Evolutionary conservation across 768 basidiomycete genomes (phyloP), one percentile per base, ranked within the genome.

Genomic region (Obba rivulosa): DNA sequence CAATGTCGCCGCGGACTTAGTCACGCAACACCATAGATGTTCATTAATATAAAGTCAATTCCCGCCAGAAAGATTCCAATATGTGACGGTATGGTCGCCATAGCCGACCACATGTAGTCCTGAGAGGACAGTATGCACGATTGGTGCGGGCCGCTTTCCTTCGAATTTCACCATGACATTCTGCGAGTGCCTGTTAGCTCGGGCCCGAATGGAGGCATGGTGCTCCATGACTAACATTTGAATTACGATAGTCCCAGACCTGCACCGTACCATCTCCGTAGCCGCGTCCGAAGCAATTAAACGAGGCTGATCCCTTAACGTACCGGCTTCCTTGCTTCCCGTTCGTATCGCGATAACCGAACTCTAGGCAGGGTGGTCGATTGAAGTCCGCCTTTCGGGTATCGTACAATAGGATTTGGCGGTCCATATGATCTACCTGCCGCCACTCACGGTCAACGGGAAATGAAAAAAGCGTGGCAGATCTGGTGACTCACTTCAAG

Each of bases 211-310:
- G 16, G 9, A 43, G 28, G 13, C 28, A 31, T 31, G 28, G 7
- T 20, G 23, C 3, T 4, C n/a, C 3, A 50, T 16, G 20, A 50
- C 65, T 46, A 66, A 74, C 77, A 68, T 72, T 71, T 13, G 50
- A 53, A 43, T 75, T 74, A 24, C 78, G 69, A 61, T 69, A 74
- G 57, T 80, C 79, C 75, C 77, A 78, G 23, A 76, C 55, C 11
- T 69, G 57, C 23, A 77, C 66, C 23, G 35, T 44, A 13, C 57
- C 53, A 53, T 79, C 77, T 28, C 64, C 62, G 57, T 66, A 75
- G 16, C 74, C 73, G 48, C 70, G 73, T 34, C 68, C 71, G 60
- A 77, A 79, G 49, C 73, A 66, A 44, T 63, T 66, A 48, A 63
- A 56, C 59, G 58, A 41, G 60, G 68, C 56, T 66, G 72, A 52